Base-by-base conservation (phyloP, 805 yeast genomes). In the Candida jianshihensis region DNA sequence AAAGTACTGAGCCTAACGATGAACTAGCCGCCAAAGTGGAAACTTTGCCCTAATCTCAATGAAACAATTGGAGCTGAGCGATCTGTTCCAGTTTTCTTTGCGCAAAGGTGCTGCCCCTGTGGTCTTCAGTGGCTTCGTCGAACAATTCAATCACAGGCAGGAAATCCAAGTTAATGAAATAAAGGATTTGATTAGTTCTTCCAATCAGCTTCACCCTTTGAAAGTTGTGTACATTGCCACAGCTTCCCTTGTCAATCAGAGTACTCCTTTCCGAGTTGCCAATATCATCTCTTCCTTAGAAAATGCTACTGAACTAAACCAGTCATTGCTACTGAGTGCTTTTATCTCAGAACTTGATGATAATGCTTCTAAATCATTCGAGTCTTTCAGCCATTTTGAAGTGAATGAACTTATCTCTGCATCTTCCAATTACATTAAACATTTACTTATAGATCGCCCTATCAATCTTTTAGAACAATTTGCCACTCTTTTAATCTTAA, bases 111-210 rank as follows among this genome's bases (percentile, higher is more conserved):
- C 39, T 4, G 27, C 40, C 9, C 45, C 53, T 1, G 20, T 28
- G 12, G 34, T 45, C 1, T 51, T 51, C 32, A 43, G 37, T 9
- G 33, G 46, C 0, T 33, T 53, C 15, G 32, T 51, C 31, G 46
- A 48, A 18, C 58, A 54, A 33, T 16, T 52, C 28, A 42, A 46
- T 18, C 46, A 47, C 29, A 51, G 43, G 29, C 46, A 44, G 12
- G 47, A 46, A 25, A 34, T 52, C 10, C 10, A 44, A 4, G 16
- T 29, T 3, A 33, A 42, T 5, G 53, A 47, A 21, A 30, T 49
- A 4, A 26, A 18, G 4, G 17, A 34, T 3, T 12, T 49, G 3
- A 21, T 51, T 10, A 34, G 43, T 3, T n/a, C 30, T 3, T 17
- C 14, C 13, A 27, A 21, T 3, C 34, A 34, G 1, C 26, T 49